Percentiles rank a stretch among this genome's conserved stretches.
Conservation (phyloP, 1,284 basidiomycete species). For the Ustilago loliicola region DNA sequence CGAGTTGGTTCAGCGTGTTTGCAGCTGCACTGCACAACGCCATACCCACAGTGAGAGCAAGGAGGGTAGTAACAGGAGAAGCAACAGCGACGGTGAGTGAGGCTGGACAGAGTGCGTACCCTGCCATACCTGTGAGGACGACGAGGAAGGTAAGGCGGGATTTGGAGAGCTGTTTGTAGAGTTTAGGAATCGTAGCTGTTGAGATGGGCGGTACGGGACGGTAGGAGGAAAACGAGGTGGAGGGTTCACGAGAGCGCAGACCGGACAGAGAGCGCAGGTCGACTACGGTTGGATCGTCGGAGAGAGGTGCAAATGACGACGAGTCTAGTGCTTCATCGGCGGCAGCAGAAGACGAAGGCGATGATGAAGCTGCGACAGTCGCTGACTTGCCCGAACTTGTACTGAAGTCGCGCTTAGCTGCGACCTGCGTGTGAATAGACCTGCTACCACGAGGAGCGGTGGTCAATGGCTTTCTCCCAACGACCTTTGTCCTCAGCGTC, state of each 20-base stretch:
- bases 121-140: conserved; percentile 90
- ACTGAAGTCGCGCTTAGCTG: conserved; percentile 21
- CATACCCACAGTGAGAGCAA: conserved; percentile 90
- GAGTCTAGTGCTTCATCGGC: conserved; percentile 9
- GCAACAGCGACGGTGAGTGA: conserved; percentile 47
- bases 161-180: conserved; percentile 88
- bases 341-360: no score
- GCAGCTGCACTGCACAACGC: conserved; percentile 92
- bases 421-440: not conserved
- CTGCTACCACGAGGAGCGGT: conserved; percentile 6
- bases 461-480: conserved; percentile 28
- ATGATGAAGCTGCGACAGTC: not conserved
- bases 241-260: conserved; percentile 34
- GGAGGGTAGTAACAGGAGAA: conserved; percentile 73
- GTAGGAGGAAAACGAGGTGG: conserved; percentile 40
- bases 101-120: conserved; percentile 84
- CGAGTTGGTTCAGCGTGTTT: conserved; percentile 93
- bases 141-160: conserved; percentile 87
- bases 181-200: conserved; percentile 29
- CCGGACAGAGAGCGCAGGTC: conserved; percentile 34
- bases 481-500: conserved; percentile 46
- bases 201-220: conserved; percentile 51
- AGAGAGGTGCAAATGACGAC: conserved; percentile 46
- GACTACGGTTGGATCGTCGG: conserved; percentile 55
- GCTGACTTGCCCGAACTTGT: conserved; percentile 7